phyloP scores from a whole-genome alignment of 2,329 filamentous ascomycete species.

The Grosmannia huntii region DNA sequence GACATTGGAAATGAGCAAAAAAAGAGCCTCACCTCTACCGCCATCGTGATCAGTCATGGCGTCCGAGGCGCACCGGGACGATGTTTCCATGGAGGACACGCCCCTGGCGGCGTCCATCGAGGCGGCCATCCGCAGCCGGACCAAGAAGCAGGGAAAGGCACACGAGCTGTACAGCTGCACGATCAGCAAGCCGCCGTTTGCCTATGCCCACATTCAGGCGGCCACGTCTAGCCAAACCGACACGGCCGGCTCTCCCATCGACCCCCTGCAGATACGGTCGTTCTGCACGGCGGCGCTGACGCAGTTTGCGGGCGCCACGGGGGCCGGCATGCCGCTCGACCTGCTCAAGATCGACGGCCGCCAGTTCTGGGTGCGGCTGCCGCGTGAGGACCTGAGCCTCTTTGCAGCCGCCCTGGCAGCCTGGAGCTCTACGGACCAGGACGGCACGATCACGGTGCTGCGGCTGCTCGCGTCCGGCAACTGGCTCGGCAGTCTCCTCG shows the following conservation, averaged over 20 bases:
- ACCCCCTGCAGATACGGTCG: slow-evolving; percentile 48
- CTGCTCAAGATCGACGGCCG: slow-evolving; percentile 47
- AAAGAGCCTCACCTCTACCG: neutral
- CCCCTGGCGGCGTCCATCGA: slow-evolving; percentile 6
- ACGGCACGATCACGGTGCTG: slow-evolving; percentile 33
- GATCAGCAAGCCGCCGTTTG: slow-evolving; percentile 37
- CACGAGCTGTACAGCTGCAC: slow-evolving; percentile 36
- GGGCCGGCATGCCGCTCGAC: slow-evolving; percentile 55
- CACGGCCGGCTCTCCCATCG: slow-evolving; percentile 24
- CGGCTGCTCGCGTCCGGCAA: slow-evolving; percentile 45
- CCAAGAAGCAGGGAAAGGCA: slow-evolving; percentile 7
- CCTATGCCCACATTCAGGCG: slow-evolving; percentile 44
- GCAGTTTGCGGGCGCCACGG: slow-evolving; percentile 58
- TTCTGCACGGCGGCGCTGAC: slow-evolving; percentile 51
- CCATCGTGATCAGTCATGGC: neutral
- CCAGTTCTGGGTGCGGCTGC: slow-evolving; percentile 53
- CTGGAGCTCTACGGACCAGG: slow-evolving; percentile 38
- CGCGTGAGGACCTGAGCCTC: slow-evolving; percentile 43
- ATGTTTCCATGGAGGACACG: slow-evolving; percentile 16
- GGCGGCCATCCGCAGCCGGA: slow-evolving; percentile 1
- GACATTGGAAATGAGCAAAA: too few species aligned
- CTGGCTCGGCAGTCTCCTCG: slow-evolving; percentile 49
- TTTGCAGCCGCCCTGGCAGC: slow-evolving; percentile 54
- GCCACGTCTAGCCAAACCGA: slow-evolving; percentile 14
- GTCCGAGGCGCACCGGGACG: neutral